Evolutionary conservation across 1,284 basidiomycete genomes (phyloP).

Genomic region (Laetiporus sulphureus): DNA sequence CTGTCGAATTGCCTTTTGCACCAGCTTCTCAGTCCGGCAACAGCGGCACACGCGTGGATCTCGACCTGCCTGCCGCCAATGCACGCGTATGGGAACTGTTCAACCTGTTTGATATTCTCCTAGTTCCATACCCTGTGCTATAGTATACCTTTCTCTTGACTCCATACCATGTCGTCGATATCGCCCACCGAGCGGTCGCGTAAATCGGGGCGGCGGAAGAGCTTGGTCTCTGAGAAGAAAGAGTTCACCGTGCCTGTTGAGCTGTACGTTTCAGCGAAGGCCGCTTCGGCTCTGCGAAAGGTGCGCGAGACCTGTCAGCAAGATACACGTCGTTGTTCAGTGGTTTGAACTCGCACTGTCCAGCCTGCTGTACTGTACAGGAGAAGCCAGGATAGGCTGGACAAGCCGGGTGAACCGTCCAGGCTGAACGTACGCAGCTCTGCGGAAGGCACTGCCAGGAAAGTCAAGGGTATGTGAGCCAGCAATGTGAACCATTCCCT

Average conservation of each 20-base stretch:
- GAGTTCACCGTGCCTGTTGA: constrained; percentile 32
- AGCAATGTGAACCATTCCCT: constrained; percentile 1
- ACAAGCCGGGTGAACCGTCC: constrained; percentile 12
- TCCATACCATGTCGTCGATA: too few relatives aligned
- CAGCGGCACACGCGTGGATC: too few relatives aligned
- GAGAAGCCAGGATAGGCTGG: constrained; percentile 7
- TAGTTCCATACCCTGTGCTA: too few relatives aligned
- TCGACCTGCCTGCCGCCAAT: not conserved
- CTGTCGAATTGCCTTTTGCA: too few relatives aligned
- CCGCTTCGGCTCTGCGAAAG: constrained; percentile 49
- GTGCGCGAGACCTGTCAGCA: constrained; percentile 32
- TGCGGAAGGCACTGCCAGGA: constrained; percentile 37
- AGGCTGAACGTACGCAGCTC: constrained; percentile 11
- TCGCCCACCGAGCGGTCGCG: too few relatives aligned
- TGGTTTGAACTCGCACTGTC: too few relatives aligned
- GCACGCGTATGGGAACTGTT: not conserved
- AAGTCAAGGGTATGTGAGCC: constrained; percentile 48
- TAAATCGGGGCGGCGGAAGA: not conserved
- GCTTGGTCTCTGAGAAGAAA: not conserved
- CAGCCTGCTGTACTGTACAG: constrained; percentile 7
- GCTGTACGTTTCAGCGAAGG: constrained; percentile 55
- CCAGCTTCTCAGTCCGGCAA: too few relatives aligned
- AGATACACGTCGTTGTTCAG: constrained; percentile 3
- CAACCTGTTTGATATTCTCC: too few relatives aligned
- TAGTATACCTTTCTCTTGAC: too few relatives aligned